Conservation (phyloP, 2,329 filamentous ascomycete genomes). For the Bisporella sp. region DNA sequence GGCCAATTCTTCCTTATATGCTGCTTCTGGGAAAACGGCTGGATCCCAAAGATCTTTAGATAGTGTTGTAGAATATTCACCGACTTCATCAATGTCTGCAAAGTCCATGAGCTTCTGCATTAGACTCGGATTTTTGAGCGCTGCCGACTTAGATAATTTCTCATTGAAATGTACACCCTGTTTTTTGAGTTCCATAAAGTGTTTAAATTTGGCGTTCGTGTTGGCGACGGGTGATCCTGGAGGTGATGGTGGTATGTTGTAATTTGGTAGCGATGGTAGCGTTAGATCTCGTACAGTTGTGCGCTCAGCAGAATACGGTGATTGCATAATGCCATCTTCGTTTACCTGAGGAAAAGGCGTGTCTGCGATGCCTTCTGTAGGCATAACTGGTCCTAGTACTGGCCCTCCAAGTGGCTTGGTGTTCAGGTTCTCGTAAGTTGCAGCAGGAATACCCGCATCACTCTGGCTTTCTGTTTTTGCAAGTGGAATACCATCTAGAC, state of each 20-base stretch:
- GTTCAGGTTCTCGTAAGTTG: too few relatives aligned
- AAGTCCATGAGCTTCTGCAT: slow-evolving; percentile 68
- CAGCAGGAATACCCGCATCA: too few relatives aligned
- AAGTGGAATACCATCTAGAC: too few relatives aligned
- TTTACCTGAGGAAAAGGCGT: slow-evolving; percentile 12
- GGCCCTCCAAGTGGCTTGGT: slow-evolving; percentile 16
- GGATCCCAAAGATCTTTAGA: slow-evolving; percentile 51
- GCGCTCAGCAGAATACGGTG: slow-evolving; percentile 62
- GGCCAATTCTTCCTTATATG: slow-evolving; percentile 43
- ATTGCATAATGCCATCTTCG: slow-evolving; percentile 31
- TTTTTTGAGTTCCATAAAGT: slow-evolving; percentile 71
- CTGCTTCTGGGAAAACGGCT: slow-evolving; percentile 45
- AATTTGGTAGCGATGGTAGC: slow-evolving; percentile 63
- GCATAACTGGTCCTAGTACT: slow-evolving; percentile 21
- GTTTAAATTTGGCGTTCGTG: slow-evolving; percentile 61
- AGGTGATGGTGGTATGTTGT: slow-evolving; percentile 69
- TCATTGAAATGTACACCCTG: slow-evolving; percentile 73
- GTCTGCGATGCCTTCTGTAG: slow-evolving; percentile 1
- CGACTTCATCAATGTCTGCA: slow-evolving; percentile 47
- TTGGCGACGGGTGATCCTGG: slow-evolving; percentile 48
- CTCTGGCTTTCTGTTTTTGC: too few relatives aligned
- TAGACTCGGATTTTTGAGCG: slow-evolving; percentile 65
- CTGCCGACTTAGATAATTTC: slow-evolving; percentile 58
- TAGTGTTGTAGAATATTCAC: slow-evolving; percentile 61
- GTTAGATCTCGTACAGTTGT: slow-evolving; percentile 64